A percentile compares a stretch with the other conserved stretches of the same genome.
phyloP scores from a whole-genome alignment of 352 stramenopile species.

The Pythium sp. region DNA sequence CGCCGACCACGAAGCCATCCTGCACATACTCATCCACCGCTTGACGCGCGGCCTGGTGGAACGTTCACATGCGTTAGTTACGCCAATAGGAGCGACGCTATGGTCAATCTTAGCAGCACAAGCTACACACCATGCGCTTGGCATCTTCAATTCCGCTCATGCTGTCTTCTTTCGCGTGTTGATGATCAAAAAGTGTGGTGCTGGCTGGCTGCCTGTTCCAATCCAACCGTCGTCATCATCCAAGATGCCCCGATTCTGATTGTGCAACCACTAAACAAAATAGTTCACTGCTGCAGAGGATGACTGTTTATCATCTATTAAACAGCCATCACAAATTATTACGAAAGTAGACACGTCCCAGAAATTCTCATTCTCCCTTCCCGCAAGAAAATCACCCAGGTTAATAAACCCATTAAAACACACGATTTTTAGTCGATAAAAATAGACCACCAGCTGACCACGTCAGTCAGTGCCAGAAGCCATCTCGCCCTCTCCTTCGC shows the following conservation, averaged over 20 bases:
- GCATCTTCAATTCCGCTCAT: slow-evolving; percentile 66
- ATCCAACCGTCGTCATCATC: neutral
- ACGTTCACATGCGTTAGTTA: neutral
- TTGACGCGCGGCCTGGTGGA: slow-evolving; percentile 66
- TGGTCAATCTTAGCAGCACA: neutral
- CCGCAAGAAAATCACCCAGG: neutral
- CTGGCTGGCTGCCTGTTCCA: neutral
- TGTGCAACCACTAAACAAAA: neutral
- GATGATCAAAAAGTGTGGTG: slow-evolving; percentile 7
- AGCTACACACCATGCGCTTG: slow-evolving; percentile 57
- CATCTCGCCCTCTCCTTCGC: neutral
- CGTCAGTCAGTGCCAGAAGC: slow-evolving; percentile 6
- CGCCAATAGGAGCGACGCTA: neutral
- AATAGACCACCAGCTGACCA: slow-evolving; percentile 2
- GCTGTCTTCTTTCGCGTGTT: neutral
- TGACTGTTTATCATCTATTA: neutral
- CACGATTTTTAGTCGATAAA: neutral
- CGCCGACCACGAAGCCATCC: slow-evolving; percentile 95
- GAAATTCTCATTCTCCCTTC: too few species aligned
- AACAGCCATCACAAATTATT: neutral
- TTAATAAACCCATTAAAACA: neutral
- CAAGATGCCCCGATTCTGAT: neutral
- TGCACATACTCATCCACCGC: slow-evolving; percentile 92
- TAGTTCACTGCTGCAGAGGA: neutral
- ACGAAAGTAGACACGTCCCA: neutral